Conservation (phyloP, 2,329 filamentous ascomycete genomes). For the Fusarium metavorans region DNA sequence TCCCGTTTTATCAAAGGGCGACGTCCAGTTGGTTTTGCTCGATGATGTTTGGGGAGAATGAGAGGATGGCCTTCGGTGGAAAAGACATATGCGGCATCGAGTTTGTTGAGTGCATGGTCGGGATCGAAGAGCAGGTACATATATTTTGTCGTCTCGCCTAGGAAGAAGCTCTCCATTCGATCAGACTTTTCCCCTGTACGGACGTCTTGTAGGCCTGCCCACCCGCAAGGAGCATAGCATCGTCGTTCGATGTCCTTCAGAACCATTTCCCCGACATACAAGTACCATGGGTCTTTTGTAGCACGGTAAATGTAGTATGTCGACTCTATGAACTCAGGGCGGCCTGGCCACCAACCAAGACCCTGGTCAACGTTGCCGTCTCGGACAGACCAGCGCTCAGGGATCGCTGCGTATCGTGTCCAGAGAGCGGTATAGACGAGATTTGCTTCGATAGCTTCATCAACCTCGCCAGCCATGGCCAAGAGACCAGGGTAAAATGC, state of each 20-base stretch:
- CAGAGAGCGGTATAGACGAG: conserved; percentile 92
- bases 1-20: conserved; percentile 20
- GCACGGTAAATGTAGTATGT: conserved; percentile 96
- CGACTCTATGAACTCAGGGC: conserved; percentile 97
- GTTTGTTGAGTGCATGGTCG: conserved; percentile 85
- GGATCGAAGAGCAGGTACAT: conserved; percentile 91
- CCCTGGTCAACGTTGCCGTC: conserved; percentile 87
- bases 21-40: conserved; percentile 14
- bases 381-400: conserved; percentile 91
- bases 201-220: conserved; percentile 89
- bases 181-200: conserved; percentile 87
- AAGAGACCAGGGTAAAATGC: conserved; percentile 95
- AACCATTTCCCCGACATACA: conserved; percentile 96
- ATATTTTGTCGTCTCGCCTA: conserved; percentile 97
- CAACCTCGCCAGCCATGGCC: conserved; percentile 85
- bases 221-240: conserved; percentile 92
- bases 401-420: conserved; percentile 93
- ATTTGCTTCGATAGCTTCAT: conserved; percentile 91
- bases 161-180: conserved; percentile 98
- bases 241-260: conserved; percentile 87
- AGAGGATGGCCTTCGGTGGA: conserved; percentile 96
- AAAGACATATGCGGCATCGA: conserved; percentile 92
- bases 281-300: conserved; percentile 94
- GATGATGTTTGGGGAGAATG: conserved; percentile 72
- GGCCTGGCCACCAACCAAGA: conserved; percentile 93